Evolutionary conservation across 805 yeast species (phyloP), one percentile per base, ranked within the genome.

Genomic region (Tetrapisispora phaffii): DNA sequence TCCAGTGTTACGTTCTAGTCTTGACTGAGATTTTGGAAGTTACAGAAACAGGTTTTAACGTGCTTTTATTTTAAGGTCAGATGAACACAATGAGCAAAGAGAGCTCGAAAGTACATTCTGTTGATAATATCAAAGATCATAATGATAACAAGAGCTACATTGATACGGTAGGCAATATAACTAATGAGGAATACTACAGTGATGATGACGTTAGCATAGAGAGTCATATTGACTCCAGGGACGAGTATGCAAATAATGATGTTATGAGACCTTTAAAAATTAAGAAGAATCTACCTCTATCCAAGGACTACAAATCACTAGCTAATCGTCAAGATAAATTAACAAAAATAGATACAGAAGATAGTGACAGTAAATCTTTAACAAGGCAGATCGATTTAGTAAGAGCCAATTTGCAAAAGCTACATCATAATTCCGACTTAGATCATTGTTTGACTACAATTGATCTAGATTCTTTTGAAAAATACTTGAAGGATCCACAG

Each of bases 401-500:
- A 5, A 34, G 39, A 23, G 37, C 32, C 7, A 38, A 38, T 38
- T 38, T 38, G 19, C 33, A 38, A 28, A 24, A 38, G 15, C 15
- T 32, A 16, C 35, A 39, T 8, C 20, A 31, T 17, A 19, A 38
- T 13, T 10, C 33, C 2, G 33, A 16, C n/a, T 26, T 31, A 15
- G 26, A 21, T 24, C n/a, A 32, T 19, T 43, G 37, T 22, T 37
- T 43, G 3, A 43, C 23, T 21, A 22, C 41, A 5, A 51, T 62
- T 7, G 62, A 58, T 47, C 69, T 66, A 23, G 68, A 66, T 7
- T 70, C 69, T 42, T 60, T 67, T 50, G 62, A 67, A 20, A 60
- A 70, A 47, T 69, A 75, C 26, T 58, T 77, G 24, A 62, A 66
- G 31, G 66, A 73, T 33, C 83, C 86, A n/a, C 75, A 72, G 44